Conservation (phyloP, 495 filamentous ascomycete species). For the Aspergillus coremiiformis region DNA sequence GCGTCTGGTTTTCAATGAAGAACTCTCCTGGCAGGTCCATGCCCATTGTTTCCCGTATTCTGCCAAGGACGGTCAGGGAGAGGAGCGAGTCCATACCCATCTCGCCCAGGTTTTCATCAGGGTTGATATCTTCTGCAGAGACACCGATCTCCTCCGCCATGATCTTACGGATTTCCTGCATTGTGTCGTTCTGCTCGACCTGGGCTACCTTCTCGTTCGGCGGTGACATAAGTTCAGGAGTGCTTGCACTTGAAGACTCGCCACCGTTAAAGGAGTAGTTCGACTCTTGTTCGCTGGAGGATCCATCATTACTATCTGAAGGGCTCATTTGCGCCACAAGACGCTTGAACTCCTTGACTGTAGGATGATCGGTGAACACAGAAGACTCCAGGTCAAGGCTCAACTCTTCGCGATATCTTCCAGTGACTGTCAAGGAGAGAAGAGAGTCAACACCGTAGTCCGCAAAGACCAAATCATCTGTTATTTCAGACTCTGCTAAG, state of each 20-base stretch:
- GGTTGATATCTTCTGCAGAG: slow-evolving; percentile 51
- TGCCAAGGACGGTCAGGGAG: slow-evolving; percentile 42
- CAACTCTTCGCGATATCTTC: slow-evolving; percentile 44
- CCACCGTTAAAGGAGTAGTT: slow-evolving; percentile 24
- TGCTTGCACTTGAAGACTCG: slow-evolving; percentile 30
- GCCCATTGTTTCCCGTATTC: slow-evolving; percentile 48
- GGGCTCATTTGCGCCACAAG: slow-evolving; percentile 41
- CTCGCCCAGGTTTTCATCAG: slow-evolving; percentile 35
- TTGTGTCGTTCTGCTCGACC: slow-evolving; percentile 40
- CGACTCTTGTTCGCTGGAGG: slow-evolving; percentile 28
- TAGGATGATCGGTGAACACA: slow-evolving; percentile 52
- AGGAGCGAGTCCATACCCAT: slow-evolving; percentile 51
- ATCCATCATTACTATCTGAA: slow-evolving; percentile 26
- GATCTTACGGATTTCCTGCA: slow-evolving; percentile 45
- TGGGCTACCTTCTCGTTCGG: slow-evolving; percentile 28
- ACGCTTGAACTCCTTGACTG: slow-evolving; percentile 54
- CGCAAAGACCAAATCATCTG: slow-evolving; percentile 41
- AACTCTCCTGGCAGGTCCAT: slow-evolving; percentile 46
- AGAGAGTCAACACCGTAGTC: slow-evolving; percentile 50
- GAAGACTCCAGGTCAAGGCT: slow-evolving; percentile 44
- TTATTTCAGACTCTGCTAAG: slow-evolving; percentile 54
- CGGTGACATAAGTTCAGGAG: slow-evolving; percentile 27
- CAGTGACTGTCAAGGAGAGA: slow-evolving; percentile 42
- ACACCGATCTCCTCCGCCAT: slow-evolving; percentile 65
- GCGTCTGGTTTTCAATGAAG: slow-evolving; percentile 53